Evolutionary conservation across 345 rosid genomes (phyloP).

Genomic region (Physaria fendleri): DNA sequence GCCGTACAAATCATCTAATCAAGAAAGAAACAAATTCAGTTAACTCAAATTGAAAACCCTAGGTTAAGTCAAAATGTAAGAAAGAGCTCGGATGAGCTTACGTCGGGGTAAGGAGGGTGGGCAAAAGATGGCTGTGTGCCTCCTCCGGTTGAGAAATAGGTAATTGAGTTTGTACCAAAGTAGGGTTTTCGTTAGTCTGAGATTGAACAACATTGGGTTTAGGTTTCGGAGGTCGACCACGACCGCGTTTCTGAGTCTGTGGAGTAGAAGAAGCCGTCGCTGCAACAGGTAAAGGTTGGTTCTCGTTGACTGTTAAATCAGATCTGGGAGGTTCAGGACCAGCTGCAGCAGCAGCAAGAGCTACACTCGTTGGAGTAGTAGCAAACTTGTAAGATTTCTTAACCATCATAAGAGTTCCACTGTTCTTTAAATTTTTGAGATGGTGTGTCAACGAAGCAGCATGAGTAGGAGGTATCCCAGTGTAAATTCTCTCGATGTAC

Average conservation of each 20-base stretch:
- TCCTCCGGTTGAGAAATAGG: slow-evolving; percentile 8
- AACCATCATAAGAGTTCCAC: slow-evolving; percentile 55
- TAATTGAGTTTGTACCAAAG: not conserved
- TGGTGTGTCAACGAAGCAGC: slow-evolving; percentile 51
- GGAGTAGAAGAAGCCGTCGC: slow-evolving; percentile 10
- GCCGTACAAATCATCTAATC: slow-evolving; percentile 71
- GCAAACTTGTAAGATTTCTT: slow-evolving; percentile 73
- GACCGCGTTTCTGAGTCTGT: slow-evolving; percentile 40
- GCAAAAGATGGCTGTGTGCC: not conserved
- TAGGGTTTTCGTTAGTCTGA: slow-evolving; percentile 20
- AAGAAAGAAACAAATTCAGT: not conserved
- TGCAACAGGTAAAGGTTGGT: slow-evolving; percentile 5
- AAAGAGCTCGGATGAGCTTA: slow-evolving; percentile 19
- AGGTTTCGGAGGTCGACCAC: slow-evolving; percentile 69
- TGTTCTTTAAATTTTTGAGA: slow-evolving; percentile 59
- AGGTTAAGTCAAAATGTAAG: slow-evolving; percentile 2
- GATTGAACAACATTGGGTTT: slow-evolving; percentile 20
- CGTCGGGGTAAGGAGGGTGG: slow-evolving; percentile 36
- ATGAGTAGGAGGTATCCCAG: slow-evolving; percentile 62
- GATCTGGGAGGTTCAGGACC: slow-evolving; percentile 33
- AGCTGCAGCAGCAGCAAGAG: slow-evolving; percentile 16
- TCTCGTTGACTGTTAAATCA: slow-evolving; percentile 25
- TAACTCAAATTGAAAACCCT: slow-evolving; percentile 2
- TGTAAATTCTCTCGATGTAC: slow-evolving; percentile 52
- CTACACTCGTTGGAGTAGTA: slow-evolving; percentile 1